Base-by-base conservation (phyloP, 2,329 filamentous ascomycete species). In the Alternaria metachromatica region DNA sequence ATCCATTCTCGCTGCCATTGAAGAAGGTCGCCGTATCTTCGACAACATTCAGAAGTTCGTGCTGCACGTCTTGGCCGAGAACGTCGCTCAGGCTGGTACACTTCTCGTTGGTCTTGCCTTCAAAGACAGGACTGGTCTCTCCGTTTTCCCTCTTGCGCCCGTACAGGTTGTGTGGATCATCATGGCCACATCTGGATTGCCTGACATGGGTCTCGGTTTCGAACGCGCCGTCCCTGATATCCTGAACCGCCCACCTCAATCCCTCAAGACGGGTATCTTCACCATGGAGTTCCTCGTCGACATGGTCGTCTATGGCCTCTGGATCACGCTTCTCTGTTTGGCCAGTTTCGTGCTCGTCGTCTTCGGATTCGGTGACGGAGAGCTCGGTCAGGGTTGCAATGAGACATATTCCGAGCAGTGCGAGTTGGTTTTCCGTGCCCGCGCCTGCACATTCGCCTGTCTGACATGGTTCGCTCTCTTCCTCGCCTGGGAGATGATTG, bases 101-200 rank as follows among this genome's bases (percentile, higher is more conserved):
- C 84, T 97, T 15, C 88, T 97, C 25, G 89, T 93, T 43, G 94
- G 94, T 57, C 87, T 97, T 5, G 91, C 86, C 0, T 96, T 97
- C 82, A 91, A 93, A 73, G 94, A 97, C 75, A 69, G 80, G 3
- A 82, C 84, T 10, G 86, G 87, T 9, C 86, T 92, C 64, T 96
- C 93, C 0, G 93, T 97, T 10, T 97, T 96, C 79, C 94, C 93
- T 5, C 87, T 97, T 48, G 89, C 92, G 0, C 93, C 94, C 0
- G 88, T 97, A 11, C 90, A 97, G 72, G 95, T 97, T 66, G 87
- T 97, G 63, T 97, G 93, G 93, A 93, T 97, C 78, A 97, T 97
- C 80, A 95, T 97, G 91, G 87, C 96, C 59, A 97, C 94, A 0
- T 95, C 92, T 44, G 92, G 64, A 9, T 45, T 69, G 37, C 93